Evolutionary conservation across 805 yeast genomes (phyloP).

Genomic region (Candida tallmaniae): DNA sequence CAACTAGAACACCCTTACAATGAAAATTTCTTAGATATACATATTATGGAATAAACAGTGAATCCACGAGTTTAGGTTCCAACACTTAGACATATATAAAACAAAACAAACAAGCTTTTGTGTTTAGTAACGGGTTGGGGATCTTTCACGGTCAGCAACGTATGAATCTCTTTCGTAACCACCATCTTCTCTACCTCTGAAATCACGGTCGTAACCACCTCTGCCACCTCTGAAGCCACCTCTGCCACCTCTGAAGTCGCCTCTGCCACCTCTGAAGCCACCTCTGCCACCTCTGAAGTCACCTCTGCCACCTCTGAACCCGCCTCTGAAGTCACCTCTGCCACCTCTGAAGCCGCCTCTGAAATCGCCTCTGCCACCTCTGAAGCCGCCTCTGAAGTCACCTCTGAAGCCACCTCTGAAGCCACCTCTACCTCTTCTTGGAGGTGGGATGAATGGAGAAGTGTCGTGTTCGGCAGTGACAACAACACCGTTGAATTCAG

Average conservation of each 20-base stretch:
- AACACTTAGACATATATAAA: constrained; percentile 9
- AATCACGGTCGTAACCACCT: constrained; percentile 38
- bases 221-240: constrained; percentile 32
- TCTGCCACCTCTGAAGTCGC: constrained; percentile 33
- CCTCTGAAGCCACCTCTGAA: constrained; percentile 32
- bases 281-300: constrained; percentile 29
- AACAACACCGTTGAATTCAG: constrained; percentile 65
- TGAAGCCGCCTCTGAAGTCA: constrained; percentile 32
- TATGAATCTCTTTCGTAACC: constrained; percentile 47
- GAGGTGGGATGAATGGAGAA: constrained; percentile 52
- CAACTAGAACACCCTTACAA: too few species aligned
- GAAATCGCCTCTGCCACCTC: constrained; percentile 30
- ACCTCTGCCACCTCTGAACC: constrained; percentile 22
- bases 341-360: constrained; percentile 34
- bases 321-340: constrained; percentile 37
- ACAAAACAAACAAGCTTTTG: constrained; percentile 1
- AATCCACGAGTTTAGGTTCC: constrained; percentile 6
- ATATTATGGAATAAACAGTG: constrained; percentile 5
- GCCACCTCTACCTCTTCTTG: constrained; percentile 39
- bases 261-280: constrained; percentile 31
- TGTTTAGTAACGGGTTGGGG: constrained; percentile 64
- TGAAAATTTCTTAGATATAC: constrained; percentile 2
- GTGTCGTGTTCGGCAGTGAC: constrained; percentile 77
- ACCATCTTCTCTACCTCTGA: constrained; percentile 25
- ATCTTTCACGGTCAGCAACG: constrained; percentile 46